These are phyloP conservation scores for Ophiostoma sp. DNA, from an alignment of 2,329 filamentous ascomycete genomes.

Conservation along the genomic window DNA sequence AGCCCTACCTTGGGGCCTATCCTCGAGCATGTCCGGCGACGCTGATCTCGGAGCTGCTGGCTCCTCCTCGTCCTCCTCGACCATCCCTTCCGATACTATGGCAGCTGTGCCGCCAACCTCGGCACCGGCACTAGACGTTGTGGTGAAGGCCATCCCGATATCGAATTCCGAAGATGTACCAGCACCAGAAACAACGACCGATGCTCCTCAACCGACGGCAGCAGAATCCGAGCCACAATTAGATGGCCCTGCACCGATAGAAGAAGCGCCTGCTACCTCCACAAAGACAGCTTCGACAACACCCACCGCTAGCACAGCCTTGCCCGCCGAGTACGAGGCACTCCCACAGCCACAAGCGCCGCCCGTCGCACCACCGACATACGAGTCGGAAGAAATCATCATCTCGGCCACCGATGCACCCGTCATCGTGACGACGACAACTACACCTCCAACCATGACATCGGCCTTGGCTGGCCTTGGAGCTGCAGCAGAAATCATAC, in stretches of 20 bases:
- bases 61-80: neutral
- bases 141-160: neutral
- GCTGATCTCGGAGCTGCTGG: neutral
- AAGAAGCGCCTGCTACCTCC: neutral
- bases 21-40: constrained; percentile 18
- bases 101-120: neutral
- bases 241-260: neutral
- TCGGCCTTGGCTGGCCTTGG: constrained; percentile 12
- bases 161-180: neutral
- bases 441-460: constrained; percentile 25
- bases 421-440: constrained; percentile 9
- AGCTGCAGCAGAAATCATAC: neutral
- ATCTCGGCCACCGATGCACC: neutral
- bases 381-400: constrained; percentile 20
- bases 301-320: neutral
- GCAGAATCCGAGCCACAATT: neutral
- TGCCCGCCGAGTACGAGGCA: neutral
- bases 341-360: constrained; percentile 17
- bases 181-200: neutral
- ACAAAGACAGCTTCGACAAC: neutral
- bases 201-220: neutral
- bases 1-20: neutral
- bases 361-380: neutral
- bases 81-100: neutral
- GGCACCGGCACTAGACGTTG: neutral